Percentiles rank a stretch among this genome's conserved stretches.
These are phyloP conservation scores for Fusarium domesticum DNA, from an alignment of 2,329 filamentous ascomycete genomes.

Conservation along the genomic window DNA sequence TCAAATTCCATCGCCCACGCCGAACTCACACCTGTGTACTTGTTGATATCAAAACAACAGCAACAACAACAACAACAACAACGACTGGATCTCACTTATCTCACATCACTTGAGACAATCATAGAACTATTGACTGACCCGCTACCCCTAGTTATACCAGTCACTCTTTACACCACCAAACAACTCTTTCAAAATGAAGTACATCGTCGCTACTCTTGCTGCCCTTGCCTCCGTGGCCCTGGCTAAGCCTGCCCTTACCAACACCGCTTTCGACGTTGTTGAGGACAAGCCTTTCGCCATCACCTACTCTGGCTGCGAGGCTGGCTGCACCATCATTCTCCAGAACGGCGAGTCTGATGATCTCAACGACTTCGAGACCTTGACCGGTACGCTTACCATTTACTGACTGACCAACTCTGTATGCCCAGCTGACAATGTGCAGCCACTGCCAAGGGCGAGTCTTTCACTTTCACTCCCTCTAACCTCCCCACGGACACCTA, in stretches of 20 bases:
- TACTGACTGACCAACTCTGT: too few relatives aligned
- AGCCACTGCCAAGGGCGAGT: slow-evolving; percentile 20
- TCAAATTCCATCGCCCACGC: too few relatives aligned
- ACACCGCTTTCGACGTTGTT: slow-evolving; percentile 29
- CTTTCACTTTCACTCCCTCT: slow-evolving; percentile 30
- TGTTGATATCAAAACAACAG: too few relatives aligned
- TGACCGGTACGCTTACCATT: slow-evolving; percentile 35
- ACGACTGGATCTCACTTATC: neutral
- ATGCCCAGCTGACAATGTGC: slow-evolving; percentile 1
- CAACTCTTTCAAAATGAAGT: slow-evolving; percentile 37
- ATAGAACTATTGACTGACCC: slow-evolving; percentile 12
- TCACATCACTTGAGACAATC: slow-evolving; percentile 3
- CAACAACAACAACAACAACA: neutral
- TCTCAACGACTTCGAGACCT: slow-evolving; percentile 30
- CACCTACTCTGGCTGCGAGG: slow-evolving; percentile 31
- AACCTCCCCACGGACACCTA: slow-evolving; percentile 32
- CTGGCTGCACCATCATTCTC: slow-evolving; percentile 36
- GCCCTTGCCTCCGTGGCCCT: slow-evolving; percentile 29
- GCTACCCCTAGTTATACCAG: slow-evolving; percentile 24
- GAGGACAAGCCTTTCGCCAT: slow-evolving; percentile 35
- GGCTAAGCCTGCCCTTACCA: slow-evolving; percentile 34
- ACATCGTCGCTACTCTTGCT: slow-evolving; percentile 31
- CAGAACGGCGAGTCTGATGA: slow-evolving; percentile 31
- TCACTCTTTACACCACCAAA: slow-evolving; percentile 27
- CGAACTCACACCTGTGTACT: too few relatives aligned